Evolutionary conservation across 768 basidiomycete genomes (phyloP), one percentile per base, ranked within the genome.

Genomic region (Brasilioporus rufonigricans): DNA sequence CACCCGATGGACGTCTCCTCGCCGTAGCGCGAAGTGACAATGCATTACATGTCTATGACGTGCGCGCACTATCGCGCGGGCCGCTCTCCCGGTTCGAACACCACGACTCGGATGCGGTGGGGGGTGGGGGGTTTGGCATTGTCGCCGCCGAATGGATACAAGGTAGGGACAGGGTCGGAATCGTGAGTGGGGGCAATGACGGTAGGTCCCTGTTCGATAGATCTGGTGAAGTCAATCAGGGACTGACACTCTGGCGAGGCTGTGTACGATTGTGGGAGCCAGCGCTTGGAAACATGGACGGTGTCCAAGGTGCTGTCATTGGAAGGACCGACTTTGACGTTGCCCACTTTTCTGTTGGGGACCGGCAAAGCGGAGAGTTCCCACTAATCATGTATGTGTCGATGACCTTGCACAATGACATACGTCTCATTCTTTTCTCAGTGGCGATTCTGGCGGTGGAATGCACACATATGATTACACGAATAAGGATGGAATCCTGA

Each of bases 251-350:
- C 13, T 55, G 40, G 41, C 39, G 62, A 88, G 87, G 87, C n/a
- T 86, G 85, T 62, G 78, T 90, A 11, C 76, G 86, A 26, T 59
- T 87, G 33, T 90, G 87, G 87, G 79, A 88, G 61, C 78, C 83
- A 7, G 68, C 73, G 24, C 63, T 70, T n/a, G 73, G 80, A 1
- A 60, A 59, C 1, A 62, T 67, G 8, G 69, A 75, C 48, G 62
- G 67, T 3, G 53, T 59, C 4, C 82, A 84, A 65, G 84, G 82
- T 16, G 67, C 44, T 3, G 64, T 81, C 10, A 59, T 89, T 14
- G 85, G 79, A 5, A 75, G 81, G 58, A 76, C 77, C 6, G 72
- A 77, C 58, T 80, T 78, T 13, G 85, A 89, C 60, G 73, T 88
- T 24, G 81, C 74, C 0, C 69, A 77, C 54, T 87, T 89, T 64